Evolutionary conservation across 768 basidiomycete genomes (phyloP).

Genomic region (Mycena rosella): DNA sequence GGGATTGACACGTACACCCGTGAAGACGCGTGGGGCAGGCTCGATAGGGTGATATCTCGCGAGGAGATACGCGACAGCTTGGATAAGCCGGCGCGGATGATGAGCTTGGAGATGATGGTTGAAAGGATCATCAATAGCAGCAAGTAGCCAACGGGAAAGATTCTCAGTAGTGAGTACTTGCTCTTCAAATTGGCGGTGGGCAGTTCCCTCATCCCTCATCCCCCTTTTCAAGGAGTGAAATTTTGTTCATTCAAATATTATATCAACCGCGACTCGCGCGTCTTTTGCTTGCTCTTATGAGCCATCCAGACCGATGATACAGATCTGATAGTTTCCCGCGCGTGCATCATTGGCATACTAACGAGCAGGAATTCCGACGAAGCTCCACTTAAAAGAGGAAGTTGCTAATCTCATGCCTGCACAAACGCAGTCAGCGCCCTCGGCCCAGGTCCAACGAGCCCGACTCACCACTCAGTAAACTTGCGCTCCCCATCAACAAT

Average conservation of each 20-base stretch:
- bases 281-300: no score
- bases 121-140: slow-evolving; percentile 9
- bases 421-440: background rate
- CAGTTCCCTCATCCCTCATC: no score
- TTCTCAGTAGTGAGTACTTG: no score
- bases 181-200: no score
- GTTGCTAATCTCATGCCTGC: slow-evolving; percentile 11
- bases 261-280: no score
- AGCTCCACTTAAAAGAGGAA: background rate
- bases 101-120: slow-evolving; percentile 24
- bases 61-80: slow-evolving; percentile 6
- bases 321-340: no score
- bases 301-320: no score
- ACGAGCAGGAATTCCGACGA: no score
- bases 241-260: no score
- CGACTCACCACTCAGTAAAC: slow-evolving; percentile 8
- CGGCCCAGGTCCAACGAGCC: background rate
- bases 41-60: slow-evolving; percentile 14
- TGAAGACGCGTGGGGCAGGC: slow-evolving; percentile 22
- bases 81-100: background rate
- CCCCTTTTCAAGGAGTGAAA: no score
- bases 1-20: slow-evolving; percentile 16
- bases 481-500: slow-evolving; percentile 10
- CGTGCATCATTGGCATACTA: no score
- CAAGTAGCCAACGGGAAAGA: background rate